phyloP scores from a whole-genome alignment of 306 rosid species.

The Rosa persica region DNA sequence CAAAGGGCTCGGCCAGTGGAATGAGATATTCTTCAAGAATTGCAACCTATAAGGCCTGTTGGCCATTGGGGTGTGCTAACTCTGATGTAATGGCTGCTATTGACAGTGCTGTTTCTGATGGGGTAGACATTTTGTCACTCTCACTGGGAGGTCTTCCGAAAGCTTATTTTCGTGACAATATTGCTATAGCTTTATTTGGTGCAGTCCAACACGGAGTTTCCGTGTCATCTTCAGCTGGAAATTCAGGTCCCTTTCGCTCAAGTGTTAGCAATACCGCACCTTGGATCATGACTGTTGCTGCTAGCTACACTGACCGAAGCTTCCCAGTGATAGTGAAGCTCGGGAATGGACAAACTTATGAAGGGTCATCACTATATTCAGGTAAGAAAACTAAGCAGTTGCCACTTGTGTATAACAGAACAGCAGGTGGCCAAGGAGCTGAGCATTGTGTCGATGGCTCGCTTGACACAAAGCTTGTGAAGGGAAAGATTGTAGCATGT shows the following conservation, averaged over 20 bases:
- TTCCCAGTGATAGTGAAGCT: conserved; percentile 63
- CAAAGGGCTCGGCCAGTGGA: conserved; percentile 57
- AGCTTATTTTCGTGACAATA: conserved; percentile 45
- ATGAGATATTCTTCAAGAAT: conserved; percentile 66
- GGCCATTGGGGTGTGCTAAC: conserved; percentile 61
- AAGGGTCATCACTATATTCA: conserved; percentile 58
- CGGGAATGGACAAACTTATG: conserved; percentile 48
- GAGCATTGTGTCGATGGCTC: conserved; percentile 42
- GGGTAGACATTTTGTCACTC: conserved; percentile 69
- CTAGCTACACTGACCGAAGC: conserved; percentile 65
- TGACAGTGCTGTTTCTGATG: conserved; percentile 67
- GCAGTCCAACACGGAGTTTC: conserved; percentile 54
- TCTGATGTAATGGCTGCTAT: conserved; percentile 67
- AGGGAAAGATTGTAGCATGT: conserved; percentile 62
- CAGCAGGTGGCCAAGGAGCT: conserved; percentile 49
- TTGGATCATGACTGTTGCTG: conserved; percentile 80
- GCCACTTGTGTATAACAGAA: conserved; percentile 50
- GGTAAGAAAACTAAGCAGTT: conserved; percentile 40
- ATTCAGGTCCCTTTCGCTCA: conserved; percentile 59
- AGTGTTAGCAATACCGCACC: conserved; percentile 60
- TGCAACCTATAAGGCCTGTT: conserved; percentile 72
- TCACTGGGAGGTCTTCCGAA: conserved; percentile 56
- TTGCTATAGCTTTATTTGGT: conserved; percentile 68
- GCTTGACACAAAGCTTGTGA: conserved; percentile 44
- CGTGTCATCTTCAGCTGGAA: conserved; percentile 76